phyloP scores from a whole-genome alignment of 805 yeast species.

The Kodamaea laetipori region DNA sequence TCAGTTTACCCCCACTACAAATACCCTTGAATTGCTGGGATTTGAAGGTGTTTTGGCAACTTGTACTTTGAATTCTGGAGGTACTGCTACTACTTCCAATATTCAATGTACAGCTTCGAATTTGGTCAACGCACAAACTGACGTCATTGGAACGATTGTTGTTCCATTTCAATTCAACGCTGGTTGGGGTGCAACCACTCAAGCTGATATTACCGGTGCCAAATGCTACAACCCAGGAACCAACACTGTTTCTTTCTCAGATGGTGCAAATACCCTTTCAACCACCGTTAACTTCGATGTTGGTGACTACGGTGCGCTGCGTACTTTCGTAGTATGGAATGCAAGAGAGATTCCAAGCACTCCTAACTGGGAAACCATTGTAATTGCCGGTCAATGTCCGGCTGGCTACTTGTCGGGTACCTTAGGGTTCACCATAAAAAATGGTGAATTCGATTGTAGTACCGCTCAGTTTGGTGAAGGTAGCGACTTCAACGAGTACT shows the following conservation, averaged over 20 bases:
- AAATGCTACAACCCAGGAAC: slow-evolving; percentile 13
- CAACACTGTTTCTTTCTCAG: slow-evolving; percentile 19
- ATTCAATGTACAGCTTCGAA: slow-evolving; percentile 22
- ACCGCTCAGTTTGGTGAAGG: no score
- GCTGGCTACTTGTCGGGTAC: slow-evolving; percentile 26
- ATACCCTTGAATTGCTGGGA: slow-evolving; percentile 13
- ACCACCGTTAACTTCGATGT: slow-evolving; percentile 12
- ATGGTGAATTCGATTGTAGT: slow-evolving; percentile 13
- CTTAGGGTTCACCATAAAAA: slow-evolving; percentile 22
- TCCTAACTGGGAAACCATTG: slow-evolving; percentile 10
- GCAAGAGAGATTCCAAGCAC: slow-evolving; percentile 6
- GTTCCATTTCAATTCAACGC: slow-evolving; percentile 20
- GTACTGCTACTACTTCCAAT: slow-evolving; percentile 5
- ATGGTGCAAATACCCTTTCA: slow-evolving; percentile 19
- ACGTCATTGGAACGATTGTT: slow-evolving; percentile 21
- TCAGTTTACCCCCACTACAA: slow-evolving; percentile 19
- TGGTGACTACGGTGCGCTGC: no score
- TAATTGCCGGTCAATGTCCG: slow-evolving; percentile 19
- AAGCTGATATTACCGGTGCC: slow-evolving; percentile 15
- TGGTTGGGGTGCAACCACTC: slow-evolving; percentile 18
- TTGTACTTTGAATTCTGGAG: slow-evolving; percentile 14
- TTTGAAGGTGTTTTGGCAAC: slow-evolving; percentile 12
- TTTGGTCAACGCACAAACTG: slow-evolving; percentile 15
- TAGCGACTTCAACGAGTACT: no score
- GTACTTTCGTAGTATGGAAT: no score